Conservation (phyloP, 495 filamentous ascomycete genomes). For the Alectoria sarmentosa region DNA sequence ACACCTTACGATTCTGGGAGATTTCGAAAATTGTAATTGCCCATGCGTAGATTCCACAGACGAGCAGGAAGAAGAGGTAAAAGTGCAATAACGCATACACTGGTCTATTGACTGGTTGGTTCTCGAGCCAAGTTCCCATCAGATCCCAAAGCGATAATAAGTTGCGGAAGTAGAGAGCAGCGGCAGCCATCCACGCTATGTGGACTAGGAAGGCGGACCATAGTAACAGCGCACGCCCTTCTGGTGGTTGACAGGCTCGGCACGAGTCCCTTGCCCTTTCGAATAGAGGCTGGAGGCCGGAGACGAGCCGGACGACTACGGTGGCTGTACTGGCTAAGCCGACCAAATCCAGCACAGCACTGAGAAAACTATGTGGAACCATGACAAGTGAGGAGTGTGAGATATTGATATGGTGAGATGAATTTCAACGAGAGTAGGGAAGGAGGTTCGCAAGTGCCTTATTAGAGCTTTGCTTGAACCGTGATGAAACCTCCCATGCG, state of each 20-base stretch:
- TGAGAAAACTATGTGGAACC: neutral
- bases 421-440: neutral
- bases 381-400: neutral
- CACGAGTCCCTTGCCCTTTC: slow-evolving; percentile 2
- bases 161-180: neutral
- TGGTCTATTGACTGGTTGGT: neutral
- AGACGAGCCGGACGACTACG: neutral
- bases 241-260: neutral
- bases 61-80: slow-evolving; percentile 1
- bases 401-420: neutral
- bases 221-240: slow-evolving; percentile 1
- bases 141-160: neutral
- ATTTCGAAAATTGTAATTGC: neutral
- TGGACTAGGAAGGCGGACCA: neutral
- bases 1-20: neutral
- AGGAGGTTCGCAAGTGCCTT: neutral
- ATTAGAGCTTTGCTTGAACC: neutral
- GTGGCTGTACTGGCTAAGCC: neutral
- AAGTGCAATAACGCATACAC: neutral
- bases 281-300: neutral
- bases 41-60: neutral
- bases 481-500: neutral
- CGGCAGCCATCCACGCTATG: neutral
- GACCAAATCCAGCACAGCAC: neutral
- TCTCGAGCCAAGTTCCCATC: neutral